Conservation (phyloP, 208 protist species). For the Herpetomonas samuelpessoai region DNA sequence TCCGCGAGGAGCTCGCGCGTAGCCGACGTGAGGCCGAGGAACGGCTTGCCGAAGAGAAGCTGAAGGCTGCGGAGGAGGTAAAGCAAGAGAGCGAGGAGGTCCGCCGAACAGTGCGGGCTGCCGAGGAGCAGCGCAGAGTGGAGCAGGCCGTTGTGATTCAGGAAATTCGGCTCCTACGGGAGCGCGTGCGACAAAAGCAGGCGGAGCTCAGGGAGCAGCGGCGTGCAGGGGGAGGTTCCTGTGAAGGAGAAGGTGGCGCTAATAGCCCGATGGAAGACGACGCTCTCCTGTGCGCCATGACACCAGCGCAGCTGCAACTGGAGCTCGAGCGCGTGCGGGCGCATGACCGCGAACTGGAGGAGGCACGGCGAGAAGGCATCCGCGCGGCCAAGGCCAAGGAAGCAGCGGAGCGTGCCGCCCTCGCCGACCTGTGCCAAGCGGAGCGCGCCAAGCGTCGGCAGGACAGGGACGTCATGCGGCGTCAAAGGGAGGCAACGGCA, state of each 20-base stretch:
- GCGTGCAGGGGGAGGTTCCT: constrained; percentile 8
- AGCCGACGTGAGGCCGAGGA: constrained; percentile 30
- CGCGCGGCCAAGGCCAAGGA: constrained; percentile 8
- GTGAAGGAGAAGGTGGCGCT: constrained; percentile 8
- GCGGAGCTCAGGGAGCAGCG: constrained; percentile 19
- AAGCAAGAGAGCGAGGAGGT: constrained; percentile 35
- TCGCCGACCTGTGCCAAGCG: background rate
- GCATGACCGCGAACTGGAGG: constrained; percentile 15
- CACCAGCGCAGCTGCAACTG: constrained; percentile 18
- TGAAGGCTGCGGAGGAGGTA: constrained; percentile 31
- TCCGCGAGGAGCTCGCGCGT: constrained; percentile 26
- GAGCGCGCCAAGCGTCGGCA: constrained; percentile 1
- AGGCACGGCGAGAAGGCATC: constrained; percentile 27
- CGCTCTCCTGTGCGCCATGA: constrained; percentile 20
- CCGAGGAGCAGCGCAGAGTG: constrained; percentile 28
- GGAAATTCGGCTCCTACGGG: constrained; percentile 52
- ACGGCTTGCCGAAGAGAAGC: constrained; percentile 15
- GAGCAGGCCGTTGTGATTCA: constrained; percentile 54
- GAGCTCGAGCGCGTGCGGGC: constrained; percentile 23
- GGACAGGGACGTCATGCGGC: constrained; percentile 13
- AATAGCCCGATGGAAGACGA: background rate
- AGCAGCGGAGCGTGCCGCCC: background rate
- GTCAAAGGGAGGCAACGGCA: background rate
- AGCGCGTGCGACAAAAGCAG: constrained; percentile 38
- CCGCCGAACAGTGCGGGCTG: constrained; percentile 26